These are phyloP conservation scores for Brettanomyces sp. DNA, from an alignment of 805 yeast genomes.

Conservation along the genomic window DNA sequence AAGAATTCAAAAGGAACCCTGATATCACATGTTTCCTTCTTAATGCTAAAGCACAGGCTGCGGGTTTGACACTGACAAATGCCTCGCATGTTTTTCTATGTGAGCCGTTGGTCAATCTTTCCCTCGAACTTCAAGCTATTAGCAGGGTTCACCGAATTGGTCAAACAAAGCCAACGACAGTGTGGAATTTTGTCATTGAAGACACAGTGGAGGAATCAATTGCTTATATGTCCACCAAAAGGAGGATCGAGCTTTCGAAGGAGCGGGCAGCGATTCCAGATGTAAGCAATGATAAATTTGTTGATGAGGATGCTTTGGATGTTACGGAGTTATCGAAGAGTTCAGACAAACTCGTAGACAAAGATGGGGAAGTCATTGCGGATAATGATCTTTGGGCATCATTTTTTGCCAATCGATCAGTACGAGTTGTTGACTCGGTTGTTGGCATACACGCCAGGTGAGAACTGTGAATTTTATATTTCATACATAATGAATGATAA, in stretches of 20 bases:
- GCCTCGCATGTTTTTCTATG: slow-evolving; percentile 89
- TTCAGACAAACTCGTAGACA: slow-evolving; percentile 39
- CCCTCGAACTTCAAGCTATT: slow-evolving; percentile 85
- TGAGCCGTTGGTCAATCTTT: slow-evolving; percentile 84
- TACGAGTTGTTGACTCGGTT: slow-evolving; percentile 12
- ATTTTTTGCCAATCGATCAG: slow-evolving; percentile 34
- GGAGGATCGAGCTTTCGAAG: slow-evolving; percentile 37
- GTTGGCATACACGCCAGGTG: slow-evolving; percentile 6
- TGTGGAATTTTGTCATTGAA: slow-evolving; percentile 84
- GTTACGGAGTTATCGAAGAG: slow-evolving; percentile 46
- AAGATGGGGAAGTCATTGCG: slow-evolving; percentile 52
- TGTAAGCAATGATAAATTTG: slow-evolving; percentile 9
- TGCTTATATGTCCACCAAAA: slow-evolving; percentile 54
- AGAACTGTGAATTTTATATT: too few species aligned
- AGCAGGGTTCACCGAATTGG: slow-evolving; percentile 92
- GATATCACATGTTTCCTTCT: slow-evolving; percentile 74
- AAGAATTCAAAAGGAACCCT: slow-evolving; percentile 49
- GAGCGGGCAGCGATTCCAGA: slow-evolving; percentile 15
- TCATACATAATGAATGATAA: too few species aligned
- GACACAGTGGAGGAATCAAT: slow-evolving; percentile 88
- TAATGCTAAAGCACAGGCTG: slow-evolving; percentile 79
- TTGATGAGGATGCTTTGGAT: slow-evolving; percentile 37
- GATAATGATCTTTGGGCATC: slow-evolving; percentile 55
- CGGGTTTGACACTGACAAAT: slow-evolving; percentile 84
- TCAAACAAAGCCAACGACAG: slow-evolving; percentile 69